Evolutionary conservation across 1,139 yeast species (phyloP).

Genomic region (Meyerozyma sp.): DNA sequence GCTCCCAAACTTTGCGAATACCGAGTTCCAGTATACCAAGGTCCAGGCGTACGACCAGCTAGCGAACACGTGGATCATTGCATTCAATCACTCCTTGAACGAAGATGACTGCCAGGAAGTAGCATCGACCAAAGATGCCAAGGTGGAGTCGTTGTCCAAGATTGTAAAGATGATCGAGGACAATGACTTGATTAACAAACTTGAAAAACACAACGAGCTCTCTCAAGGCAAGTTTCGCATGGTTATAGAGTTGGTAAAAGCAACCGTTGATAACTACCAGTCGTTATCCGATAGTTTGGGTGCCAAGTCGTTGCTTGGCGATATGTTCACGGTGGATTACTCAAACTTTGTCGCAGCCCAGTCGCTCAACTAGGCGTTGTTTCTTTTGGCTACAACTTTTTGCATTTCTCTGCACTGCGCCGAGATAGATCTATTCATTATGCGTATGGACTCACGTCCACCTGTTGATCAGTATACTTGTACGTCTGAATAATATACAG

Average conservation of each 20-base stretch:
- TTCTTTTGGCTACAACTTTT: not conserved
- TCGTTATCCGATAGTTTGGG: conserved; percentile 16
- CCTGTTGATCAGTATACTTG: not conserved
- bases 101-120: conserved; percentile 4
- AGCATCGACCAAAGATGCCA: conserved; percentile 28
- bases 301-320: conserved; percentile 23
- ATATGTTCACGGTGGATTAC: conserved; percentile 42
- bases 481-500: not conserved
- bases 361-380: not conserved
- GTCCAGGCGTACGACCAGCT: conserved; percentile 76
- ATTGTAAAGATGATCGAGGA: conserved; percentile 29
- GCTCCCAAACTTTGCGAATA: conserved; percentile 68
- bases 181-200: conserved; percentile 35
- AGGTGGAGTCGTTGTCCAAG: conserved; percentile 8
- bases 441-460: not conserved
- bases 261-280: conserved; percentile 29
- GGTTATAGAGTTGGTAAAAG: conserved; percentile 43
- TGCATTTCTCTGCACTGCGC: not conserved
- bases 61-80: conserved; percentile 68
- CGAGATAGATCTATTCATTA: not conserved
- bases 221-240: conserved; percentile 47
- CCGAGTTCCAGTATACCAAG: conserved; percentile 69
- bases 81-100: conserved; percentile 38
- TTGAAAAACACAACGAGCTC: conserved; percentile 54
- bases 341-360: conserved; percentile 23